Evolutionary conservation across 176 grass and related monocot species (phyloP), one percentile per base, ranked within the genome.

Genomic region (Tuctoria greenei): DNA sequence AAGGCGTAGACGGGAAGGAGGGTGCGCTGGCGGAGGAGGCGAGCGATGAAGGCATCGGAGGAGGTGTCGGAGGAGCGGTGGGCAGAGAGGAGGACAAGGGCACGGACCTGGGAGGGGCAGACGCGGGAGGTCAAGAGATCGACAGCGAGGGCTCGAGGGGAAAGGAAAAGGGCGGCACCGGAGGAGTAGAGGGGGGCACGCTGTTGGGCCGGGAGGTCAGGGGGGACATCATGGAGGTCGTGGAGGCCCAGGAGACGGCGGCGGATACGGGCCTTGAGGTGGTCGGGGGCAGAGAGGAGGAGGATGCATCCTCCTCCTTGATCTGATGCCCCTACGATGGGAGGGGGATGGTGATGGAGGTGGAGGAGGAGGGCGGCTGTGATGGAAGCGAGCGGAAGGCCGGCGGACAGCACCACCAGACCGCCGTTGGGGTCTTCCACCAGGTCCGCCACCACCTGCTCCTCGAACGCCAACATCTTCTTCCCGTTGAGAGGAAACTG

Each of bases 71-170:
- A 86, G 56, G 86, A 74, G 56, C 91, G 88, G 75, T 97, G 88
- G 2, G 81, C 86, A 14, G 87, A 87, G 84, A 91, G 80, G 35
- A 97, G 43, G 69, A 91, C 64, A 5, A 97, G 91, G 1, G 91
- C 78, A 5, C 52, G 76, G 35, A 97, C 85, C 14, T 44, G 61
- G 71, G 83, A 82, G 2, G 94, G 91, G 18, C 38, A 59, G 49
- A 90, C 85, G 17, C 91, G 94, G 72, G 91, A 89, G 71, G 91
- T 93, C 79, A 97, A 88, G 65, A 97, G 84, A 77, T 97, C 95
- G 34, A 88, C 95, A 67, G 90, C 77, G 81, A 97, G 91, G 66
- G 88, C 75, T 74, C 94, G 88, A 0, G 95, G 84, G 35, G 95
- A 85, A 83, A 97, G 69, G 78, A 93, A 91, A 71, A 91, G 91